These are phyloP conservation scores for Coniochaeta pulveracea DNA, from an alignment of 2,329 filamentous ascomycete genomes.

Conservation along the genomic window DNA sequence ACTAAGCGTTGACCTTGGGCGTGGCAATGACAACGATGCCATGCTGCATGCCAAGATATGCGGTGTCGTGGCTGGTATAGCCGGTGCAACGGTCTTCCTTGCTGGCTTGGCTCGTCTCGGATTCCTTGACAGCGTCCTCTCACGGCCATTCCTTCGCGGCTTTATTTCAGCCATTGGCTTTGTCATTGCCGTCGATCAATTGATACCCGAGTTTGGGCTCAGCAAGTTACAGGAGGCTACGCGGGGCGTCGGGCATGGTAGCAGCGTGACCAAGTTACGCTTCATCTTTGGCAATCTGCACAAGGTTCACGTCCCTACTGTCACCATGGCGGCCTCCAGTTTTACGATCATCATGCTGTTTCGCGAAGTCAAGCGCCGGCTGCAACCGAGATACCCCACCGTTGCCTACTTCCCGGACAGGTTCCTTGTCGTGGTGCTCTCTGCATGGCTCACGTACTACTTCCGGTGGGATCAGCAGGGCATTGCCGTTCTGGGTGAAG, in stretches of 20 bases:
- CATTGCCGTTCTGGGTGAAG: constrained; percentile 71
- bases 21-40: constrained; percentile 52
- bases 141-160: constrained; percentile 80
- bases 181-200: constrained; percentile 89
- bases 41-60: constrained; percentile 68
- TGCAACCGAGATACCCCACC: constrained; percentile 68
- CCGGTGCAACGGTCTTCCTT: constrained; percentile 78
- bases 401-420: constrained; percentile 89
- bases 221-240: constrained; percentile 48
- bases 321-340: constrained; percentile 63
- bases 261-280: constrained; percentile 71
- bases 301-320: constrained; percentile 63
- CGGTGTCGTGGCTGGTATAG: constrained; percentile 78
- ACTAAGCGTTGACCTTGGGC: constrained; percentile 58
- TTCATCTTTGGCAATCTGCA: constrained; percentile 63
- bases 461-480: constrained; percentile 72
- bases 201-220: constrained; percentile 83
- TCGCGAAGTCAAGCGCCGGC: constrained; percentile 67
- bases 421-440: constrained; percentile 77
- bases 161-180: constrained; percentile 97
- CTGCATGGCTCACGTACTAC: constrained; percentile 66
- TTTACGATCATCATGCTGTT: constrained; percentile 88
- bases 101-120: constrained; percentile 78
- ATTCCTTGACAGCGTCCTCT: constrained; percentile 89
- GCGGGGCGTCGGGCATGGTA: constrained; percentile 65